Evolutionary conservation across 2,329 filamentous ascomycete genomes (phyloP).

Genomic region (Coccinonectria pachysandricola): DNA sequence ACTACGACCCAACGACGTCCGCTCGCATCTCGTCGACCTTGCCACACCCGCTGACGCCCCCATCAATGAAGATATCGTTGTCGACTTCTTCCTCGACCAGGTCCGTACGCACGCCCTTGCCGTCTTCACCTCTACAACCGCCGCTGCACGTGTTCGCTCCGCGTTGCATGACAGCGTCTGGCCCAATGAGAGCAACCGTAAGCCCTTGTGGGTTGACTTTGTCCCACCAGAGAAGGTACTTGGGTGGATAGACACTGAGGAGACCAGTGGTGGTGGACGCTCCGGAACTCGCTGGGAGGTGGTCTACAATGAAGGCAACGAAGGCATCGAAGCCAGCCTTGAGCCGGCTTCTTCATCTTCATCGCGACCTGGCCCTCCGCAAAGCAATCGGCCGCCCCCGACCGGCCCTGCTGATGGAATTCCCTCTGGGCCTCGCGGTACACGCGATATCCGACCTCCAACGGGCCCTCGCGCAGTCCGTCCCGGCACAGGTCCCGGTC

Average conservation of each 20-base stretch:
- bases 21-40: slow-evolving; percentile 57
- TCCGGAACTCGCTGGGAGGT: slow-evolving; percentile 57
- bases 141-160: slow-evolving; percentile 67
- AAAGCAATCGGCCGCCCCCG: slow-evolving; percentile 7
- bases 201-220: slow-evolving; percentile 81
- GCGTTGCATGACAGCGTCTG: slow-evolving; percentile 70
- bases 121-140: slow-evolving; percentile 55
- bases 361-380: slow-evolving; percentile 10
- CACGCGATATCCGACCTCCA: slow-evolving; percentile 16
- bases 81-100: slow-evolving; percentile 67
- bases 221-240: slow-evolving; percentile 64
- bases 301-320: slow-evolving; percentile 49
- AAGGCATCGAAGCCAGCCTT: slow-evolving; percentile 47
- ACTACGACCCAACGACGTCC: slow-evolving; percentile 57
- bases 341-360: slow-evolving; percentile 18
- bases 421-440: slow-evolving; percentile 26
- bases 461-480: slow-evolving; percentile 31
- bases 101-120: slow-evolving; percentile 85
- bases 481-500: slow-evolving; percentile 20
- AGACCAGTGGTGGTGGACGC: slow-evolving; percentile 34
- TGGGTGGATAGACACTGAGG: slow-evolving; percentile 65
- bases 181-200: slow-evolving; percentile 79
- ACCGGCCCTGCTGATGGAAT: slow-evolving; percentile 21
- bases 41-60: slow-evolving; percentile 47
- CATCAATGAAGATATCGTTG: slow-evolving; percentile 43